Base-by-base conservation (phyloP, 768 basidiomycete species). In the Lanmaoa rubissima region DNA sequence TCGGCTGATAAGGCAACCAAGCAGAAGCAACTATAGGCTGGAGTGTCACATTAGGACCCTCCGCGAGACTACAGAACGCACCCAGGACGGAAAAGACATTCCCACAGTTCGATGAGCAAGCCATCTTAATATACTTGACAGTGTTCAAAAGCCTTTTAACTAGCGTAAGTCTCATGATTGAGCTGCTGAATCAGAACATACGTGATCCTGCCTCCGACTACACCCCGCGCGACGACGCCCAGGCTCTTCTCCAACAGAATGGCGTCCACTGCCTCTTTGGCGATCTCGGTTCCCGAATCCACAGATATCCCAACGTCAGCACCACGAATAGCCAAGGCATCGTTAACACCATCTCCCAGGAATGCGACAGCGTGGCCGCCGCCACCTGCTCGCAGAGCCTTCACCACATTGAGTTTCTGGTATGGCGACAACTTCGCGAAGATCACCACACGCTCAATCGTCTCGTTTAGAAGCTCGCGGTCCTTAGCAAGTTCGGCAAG, bases 41-140 rank as follows among this genome's bases (percentile, higher is more conserved):
- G 8, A 16, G 26, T 31, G 21, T 63, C 19, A 60, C 21, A 8
- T 21, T 3, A 31, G 34, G 9, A 32, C 1, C 46, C 17, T 19
- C 14, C 28, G 8, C 8, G 24, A 38, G 34, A 58, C 19, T 10
- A 51, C 17, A 21, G 1, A 43, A 57, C 69, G 9, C 53, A 73
- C 69, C 61, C 53, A 71, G 48, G 40, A 71, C 71, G 13, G 69
- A 71, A 54, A 71, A 73, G 45, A 71, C 65, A 46, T 71, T 71
- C 24, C 73, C 65, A 58, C 74, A 74, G 61, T 73, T 73, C 1
- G 72, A 73, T 10, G 72, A 75, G 24, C 69, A 69, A 19, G 72
- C 71, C 72, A 73, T 73, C 54, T 73, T 73, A 56, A 75, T 75
- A 38, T 75, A 75, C 57, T 73, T 73, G 35, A 73, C 54, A 0